Evolutionary conservation across 2,329 filamentous ascomycete genomes (phyloP).

Genomic region (Beauveria medogensis): DNA sequence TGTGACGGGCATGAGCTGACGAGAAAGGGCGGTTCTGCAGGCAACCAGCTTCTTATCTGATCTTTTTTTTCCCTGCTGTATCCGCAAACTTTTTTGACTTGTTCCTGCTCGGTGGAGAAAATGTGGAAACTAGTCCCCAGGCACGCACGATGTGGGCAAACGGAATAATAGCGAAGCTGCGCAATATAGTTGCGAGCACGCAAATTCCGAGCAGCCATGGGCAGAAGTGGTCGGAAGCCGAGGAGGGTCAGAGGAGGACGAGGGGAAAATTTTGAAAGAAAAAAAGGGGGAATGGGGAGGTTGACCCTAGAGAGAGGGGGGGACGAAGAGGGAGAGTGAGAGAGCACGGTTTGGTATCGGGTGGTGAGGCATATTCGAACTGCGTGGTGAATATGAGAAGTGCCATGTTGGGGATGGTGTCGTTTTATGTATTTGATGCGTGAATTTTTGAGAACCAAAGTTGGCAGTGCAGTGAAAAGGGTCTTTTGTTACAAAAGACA

Average conservation of each 20-base stretch:
- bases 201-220: background rate
- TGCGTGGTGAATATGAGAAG: background rate
- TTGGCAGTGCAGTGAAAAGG: too few relatives aligned
- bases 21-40: background rate
- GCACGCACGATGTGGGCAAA: too few relatives aligned
- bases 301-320: conserved; percentile 2
- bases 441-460: background rate
- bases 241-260: background rate
- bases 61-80: background rate
- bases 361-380: background rate
- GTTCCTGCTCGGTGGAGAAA: background rate
- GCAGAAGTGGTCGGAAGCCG: too few relatives aligned
- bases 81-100: background rate
- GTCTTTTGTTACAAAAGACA: too few relatives aligned
- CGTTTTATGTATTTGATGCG: background rate
- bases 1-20: background rate
- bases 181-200: background rate
- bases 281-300: background rate
- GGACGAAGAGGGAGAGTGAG: background rate
- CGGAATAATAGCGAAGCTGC: too few relatives aligned
- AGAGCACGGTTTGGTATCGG: background rate
- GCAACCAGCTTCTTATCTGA: conserved; percentile 3
- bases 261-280: background rate
- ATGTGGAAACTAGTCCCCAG: background rate
- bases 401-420: background rate